These are phyloP conservation scores for Kalmanozyma brasiliensis DNA, from an alignment of 1,284 basidiomycete genomes.

Conservation along the genomic window DNA sequence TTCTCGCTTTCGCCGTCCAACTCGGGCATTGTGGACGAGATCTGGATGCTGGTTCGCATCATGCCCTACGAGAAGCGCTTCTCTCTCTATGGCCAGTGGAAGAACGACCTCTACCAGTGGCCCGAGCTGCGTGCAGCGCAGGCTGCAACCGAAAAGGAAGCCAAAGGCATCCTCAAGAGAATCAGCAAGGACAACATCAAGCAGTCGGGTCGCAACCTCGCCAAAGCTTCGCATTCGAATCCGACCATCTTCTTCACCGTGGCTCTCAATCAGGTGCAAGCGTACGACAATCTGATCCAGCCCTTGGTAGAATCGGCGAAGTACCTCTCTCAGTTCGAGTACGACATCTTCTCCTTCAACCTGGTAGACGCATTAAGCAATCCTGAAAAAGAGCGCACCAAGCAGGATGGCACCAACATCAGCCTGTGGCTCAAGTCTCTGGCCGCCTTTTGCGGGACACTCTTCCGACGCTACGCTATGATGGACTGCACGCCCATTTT, in stretches of 20 bases:
- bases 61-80: constrained; percentile 84
- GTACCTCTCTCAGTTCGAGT: constrained; percentile 89
- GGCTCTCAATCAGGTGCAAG: constrained; percentile 92
- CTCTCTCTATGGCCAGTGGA: constrained; percentile 95
- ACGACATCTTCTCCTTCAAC: constrained; percentile 89
- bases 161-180: constrained; percentile 65
- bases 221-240: constrained; percentile 92
- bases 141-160: constrained; percentile 72
- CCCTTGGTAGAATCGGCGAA: constrained; percentile 90
- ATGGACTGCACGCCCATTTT: constrained; percentile 86
- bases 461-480: constrained; percentile 81
- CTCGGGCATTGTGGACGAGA: constrained; percentile 73
- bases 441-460: constrained; percentile 89
- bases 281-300: constrained; percentile 91
- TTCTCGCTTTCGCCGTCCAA: constrained; percentile 81
- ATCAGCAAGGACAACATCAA: constrained; percentile 77
- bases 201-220: constrained; percentile 84
- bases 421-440: constrained; percentile 89
- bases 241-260: constrained; percentile 90
- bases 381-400: constrained; percentile 83
- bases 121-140: constrained; percentile 68
- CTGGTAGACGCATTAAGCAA: constrained; percentile 85
- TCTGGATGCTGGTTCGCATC: constrained; percentile 75
- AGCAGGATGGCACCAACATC: constrained; percentile 90
- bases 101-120: constrained; percentile 73